phyloP scores from a whole-genome alignment of 208 protist species.

The Wallacemonas sp. region DNA sequence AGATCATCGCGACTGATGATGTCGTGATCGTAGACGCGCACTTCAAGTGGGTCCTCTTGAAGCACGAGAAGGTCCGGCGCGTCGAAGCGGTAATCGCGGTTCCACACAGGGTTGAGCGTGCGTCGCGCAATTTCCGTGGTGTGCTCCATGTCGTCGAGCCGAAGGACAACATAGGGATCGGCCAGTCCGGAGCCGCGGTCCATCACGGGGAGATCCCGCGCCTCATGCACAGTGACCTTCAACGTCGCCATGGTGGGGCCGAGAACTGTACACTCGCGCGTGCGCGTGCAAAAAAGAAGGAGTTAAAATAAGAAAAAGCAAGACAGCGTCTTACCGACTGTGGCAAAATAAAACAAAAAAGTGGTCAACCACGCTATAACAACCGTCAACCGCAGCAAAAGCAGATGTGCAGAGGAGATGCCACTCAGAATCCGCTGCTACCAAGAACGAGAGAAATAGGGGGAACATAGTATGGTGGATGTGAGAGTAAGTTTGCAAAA shows the following conservation, averaged over 20 bases:
- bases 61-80: constrained; percentile 84
- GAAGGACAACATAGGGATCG: constrained; percentile 90
- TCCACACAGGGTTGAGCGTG: constrained; percentile 85
- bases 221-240: constrained; percentile 89
- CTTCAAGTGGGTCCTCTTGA: constrained; percentile 94
- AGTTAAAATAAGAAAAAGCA: constrained; percentile 20
- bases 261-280: neutral
- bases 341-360: too few relatives aligned
- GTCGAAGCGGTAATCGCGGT: constrained; percentile 82
- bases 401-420: neutral
- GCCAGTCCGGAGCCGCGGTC: constrained; percentile 82
- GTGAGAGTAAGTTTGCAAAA: too few relatives aligned
- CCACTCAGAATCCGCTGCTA: neutral
- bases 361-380: too few relatives aligned
- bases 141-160: constrained; percentile 75
- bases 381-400: neutral
- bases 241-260: constrained; percentile 73
- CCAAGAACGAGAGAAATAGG: neutral
- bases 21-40: constrained; percentile 96
- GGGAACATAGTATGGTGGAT: neutral
- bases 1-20: constrained; percentile 94
- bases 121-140: constrained; percentile 74
- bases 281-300: constrained; percentile 11
- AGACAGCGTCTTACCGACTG: too few relatives aligned
- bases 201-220: constrained; percentile 93